Base-by-base conservation (phyloP, 192 early-diverging fungal genomes). In the Entrophospora sp. region DNA sequence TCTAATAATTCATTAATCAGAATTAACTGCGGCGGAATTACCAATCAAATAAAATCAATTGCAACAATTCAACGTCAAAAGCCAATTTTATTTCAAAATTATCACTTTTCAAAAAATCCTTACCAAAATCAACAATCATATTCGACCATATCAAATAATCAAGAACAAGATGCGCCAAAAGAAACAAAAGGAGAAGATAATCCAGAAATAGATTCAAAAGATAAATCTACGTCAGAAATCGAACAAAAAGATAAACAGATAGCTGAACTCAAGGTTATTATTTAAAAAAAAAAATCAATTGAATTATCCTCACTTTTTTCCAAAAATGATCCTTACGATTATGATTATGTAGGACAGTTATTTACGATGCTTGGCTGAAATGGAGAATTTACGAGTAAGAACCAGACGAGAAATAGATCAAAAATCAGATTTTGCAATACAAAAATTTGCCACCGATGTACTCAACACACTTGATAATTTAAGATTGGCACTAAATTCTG, bases 391-490 rank as follows among this genome's bases (percentile, higher is more conserved):
- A 27, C 91, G 96, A 34, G 84, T 84, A 61, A 87, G 96, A 36
- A 88, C 90, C 36, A 86, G 88, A 69, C 85, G 82, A 64, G 97
- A 99, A 72, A 78, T 95, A 12, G 85, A 88, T 22, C 81, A 84
- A 34, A 83, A 87, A 51, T 83, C 89, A 44, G 76, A 85, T 8
- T 99, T 87, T 78, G 91, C 97, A 1, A 93, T 99, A 69, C 92
- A 92, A 77, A 95, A 95, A 81, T 99, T 99, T 71, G 96, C 95
- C 70, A 97, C 94, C 77, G 95, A 99, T 69, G 77, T 99, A 31
- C 73, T 99, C 7, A 87, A 90, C 32, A 91, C 90, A 1, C 92
- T 89, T 16, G 97, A 99, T 73, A 87, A 96, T 32, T 81, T 99
- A 45, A 78, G 77, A 59, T 79, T 98, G 69, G 96, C 97, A 5